phyloP scores from a whole-genome alignment of 2,329 filamentous ascomycete species.

The Microcera coccophila region DNA sequence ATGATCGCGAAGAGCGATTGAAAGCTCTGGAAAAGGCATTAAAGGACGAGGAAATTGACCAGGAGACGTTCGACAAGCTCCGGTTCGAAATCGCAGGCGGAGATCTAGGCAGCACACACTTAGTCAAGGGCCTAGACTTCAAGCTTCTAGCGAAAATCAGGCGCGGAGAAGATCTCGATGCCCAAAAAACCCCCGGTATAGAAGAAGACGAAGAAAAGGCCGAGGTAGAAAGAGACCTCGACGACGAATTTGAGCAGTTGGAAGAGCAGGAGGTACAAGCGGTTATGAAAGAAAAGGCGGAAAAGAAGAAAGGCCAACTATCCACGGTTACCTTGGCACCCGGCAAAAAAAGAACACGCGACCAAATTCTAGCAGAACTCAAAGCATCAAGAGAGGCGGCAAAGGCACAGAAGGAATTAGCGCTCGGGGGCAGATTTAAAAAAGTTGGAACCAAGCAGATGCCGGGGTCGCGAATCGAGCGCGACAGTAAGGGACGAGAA shows the following conservation, averaged over 20 bases:
- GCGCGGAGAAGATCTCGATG: constrained; percentile 64
- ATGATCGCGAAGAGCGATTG: constrained; percentile 60
- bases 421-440: constrained; percentile 58
- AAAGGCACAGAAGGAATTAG: constrained; percentile 49
- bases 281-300: constrained; percentile 47
- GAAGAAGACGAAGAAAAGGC: constrained; percentile 27
- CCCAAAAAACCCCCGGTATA: constrained; percentile 29
- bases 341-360: constrained; percentile 59
- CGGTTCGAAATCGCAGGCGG: constrained; percentile 77
- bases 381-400: constrained; percentile 60
- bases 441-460: constrained; percentile 58
- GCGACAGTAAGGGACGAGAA: constrained; percentile 58
- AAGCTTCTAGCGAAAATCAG: constrained; percentile 68
- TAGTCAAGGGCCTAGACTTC: constrained; percentile 90
- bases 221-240: constrained; percentile 43
- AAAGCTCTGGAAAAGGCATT: constrained; percentile 76
- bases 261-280: constrained; percentile 53
- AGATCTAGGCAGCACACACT: constrained; percentile 73
- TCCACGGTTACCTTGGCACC: constrained; percentile 49
- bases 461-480: constrained; percentile 56
- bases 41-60: constrained; percentile 80
- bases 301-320: constrained; percentile 59
- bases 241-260: constrained; percentile 62
- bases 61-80: constrained; percentile 70
- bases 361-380: constrained; percentile 64